phyloP scores from a whole-genome alignment of 768 basidiomycete species.

The Erythrobasidium yunnanense region DNA sequence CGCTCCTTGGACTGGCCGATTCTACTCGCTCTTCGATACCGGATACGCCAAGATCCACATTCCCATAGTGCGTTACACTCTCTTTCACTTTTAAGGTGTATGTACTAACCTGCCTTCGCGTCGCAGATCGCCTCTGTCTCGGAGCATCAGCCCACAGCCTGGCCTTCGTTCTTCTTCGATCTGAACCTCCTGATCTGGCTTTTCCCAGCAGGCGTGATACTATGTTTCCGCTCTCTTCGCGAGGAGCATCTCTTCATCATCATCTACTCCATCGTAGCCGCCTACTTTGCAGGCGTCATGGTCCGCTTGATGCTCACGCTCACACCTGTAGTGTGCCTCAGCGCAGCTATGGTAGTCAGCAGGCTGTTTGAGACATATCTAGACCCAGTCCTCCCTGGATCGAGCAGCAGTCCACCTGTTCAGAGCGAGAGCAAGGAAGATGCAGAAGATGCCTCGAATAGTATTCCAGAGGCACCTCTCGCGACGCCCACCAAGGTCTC shows the following conservation, averaged over 20 bases:
- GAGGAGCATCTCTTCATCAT: conserved; percentile 98
- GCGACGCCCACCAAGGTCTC: conserved; percentile 45
- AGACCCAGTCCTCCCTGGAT: conserved; percentile 62
- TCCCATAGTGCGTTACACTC: conserved; percentile 30
- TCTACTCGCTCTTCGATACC: conserved; percentile 99
- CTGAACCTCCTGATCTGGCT: conserved; percentile 93
- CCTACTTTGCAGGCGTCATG: conserved; percentile 99
- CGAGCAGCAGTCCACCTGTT: conserved; percentile 26
- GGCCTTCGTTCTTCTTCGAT: conserved; percentile 99
- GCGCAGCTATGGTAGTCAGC: conserved; percentile 81
- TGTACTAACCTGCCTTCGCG: conserved; percentile 62
- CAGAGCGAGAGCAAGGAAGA: neutral
- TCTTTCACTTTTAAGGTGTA: neutral
- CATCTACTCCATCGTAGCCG: conserved; percentile 88
- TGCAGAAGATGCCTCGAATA: conserved; percentile 22
- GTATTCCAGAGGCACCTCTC: conserved; percentile 35
- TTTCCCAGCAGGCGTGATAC: conserved; percentile 88
- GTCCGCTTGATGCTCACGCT: conserved; percentile 96
- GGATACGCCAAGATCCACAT: conserved; percentile 52
- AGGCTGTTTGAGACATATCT: conserved; percentile 78
- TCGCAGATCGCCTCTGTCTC: conserved; percentile 87
- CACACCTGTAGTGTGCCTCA: conserved; percentile 89
- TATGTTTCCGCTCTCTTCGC: conserved; percentile 85
- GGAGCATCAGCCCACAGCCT: conserved; percentile 98
- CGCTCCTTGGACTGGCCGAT: conserved; percentile 98